These are phyloP conservation scores for Talaromyces stipitatus DNA, from an alignment of 495 filamentous ascomycete genomes.

Conservation along the genomic window DNA sequence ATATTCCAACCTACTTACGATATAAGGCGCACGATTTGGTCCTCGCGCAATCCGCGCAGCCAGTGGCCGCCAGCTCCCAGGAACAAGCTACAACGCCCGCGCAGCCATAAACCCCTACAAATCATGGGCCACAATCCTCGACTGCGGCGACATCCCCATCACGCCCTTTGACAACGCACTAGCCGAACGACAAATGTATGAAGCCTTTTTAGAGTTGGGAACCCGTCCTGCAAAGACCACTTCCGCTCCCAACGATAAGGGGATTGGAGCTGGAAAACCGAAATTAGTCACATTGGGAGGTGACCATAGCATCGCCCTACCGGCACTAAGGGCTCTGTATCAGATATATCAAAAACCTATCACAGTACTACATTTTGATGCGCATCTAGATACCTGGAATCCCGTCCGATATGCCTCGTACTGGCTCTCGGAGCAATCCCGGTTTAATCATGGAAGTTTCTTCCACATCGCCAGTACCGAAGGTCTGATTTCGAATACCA, in stretches of 20 bases:
- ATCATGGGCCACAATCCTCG: conserved; percentile 65
- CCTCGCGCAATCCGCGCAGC: conserved; percentile 76
- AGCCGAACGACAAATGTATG: conserved; percentile 69
- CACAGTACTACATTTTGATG: conserved; percentile 80
- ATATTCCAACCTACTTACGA: conserved; percentile 23
- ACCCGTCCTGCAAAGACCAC: conserved; percentile 35
- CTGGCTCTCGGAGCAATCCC: conserved; percentile 60
- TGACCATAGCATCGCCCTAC: conserved; percentile 72
- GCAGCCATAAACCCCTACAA: conserved; percentile 70
- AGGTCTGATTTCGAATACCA: conserved; percentile 59
- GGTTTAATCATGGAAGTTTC: conserved; percentile 80
- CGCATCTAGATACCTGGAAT: conserved; percentile 78
- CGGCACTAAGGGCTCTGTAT: conserved; percentile 64
- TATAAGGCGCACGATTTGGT: conserved; percentile 66
- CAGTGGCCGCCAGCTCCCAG: conserved; percentile 62
- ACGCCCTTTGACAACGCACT: conserved; percentile 71
- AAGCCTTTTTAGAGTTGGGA: conserved; percentile 61
- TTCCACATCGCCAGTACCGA: conserved; percentile 77
- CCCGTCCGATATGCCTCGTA: conserved; percentile 68
- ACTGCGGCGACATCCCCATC: conserved; percentile 80
- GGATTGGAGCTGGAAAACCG: conserved; percentile 42
- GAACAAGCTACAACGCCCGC: conserved; percentile 70
- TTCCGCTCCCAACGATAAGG: conserved; percentile 22
- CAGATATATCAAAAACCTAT: conserved; percentile 63
- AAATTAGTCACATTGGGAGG: conserved; percentile 75